A percentile compares a stretch with the other conserved stretches of the same genome.
Conservation (phyloP, 805 yeast genomes). For the Saturnispora halmiae region DNA sequence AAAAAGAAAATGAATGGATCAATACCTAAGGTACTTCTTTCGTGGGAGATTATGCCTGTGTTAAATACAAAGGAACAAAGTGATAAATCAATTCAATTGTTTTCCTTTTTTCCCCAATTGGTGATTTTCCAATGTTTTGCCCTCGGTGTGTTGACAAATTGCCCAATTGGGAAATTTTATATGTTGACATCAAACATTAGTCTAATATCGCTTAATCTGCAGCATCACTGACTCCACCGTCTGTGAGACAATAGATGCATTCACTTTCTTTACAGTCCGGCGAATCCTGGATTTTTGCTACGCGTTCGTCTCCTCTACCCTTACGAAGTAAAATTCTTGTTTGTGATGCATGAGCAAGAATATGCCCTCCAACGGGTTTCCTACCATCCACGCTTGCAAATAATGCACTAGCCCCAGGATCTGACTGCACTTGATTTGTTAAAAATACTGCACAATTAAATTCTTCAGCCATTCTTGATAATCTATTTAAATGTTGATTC, state of each 20-base stretch:
- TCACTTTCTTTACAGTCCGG: constrained; percentile 80
- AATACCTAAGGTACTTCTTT: neutral
- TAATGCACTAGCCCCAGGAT: constrained; percentile 72
- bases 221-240: constrained; percentile 24
- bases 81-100: constrained; percentile 10
- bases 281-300: constrained; percentile 69
- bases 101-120: constrained; percentile 8
- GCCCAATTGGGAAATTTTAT: constrained; percentile 6
- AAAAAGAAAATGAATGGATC: neutral
- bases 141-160: constrained; percentile 8
- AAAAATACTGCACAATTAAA: constrained; percentile 69
- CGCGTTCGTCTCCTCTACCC: constrained; percentile 74
- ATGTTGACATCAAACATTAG: constrained; percentile 4
- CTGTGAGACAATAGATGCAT: constrained; percentile 63
- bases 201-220: constrained; percentile 29
- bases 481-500: constrained; percentile 44
- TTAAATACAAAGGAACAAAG: constrained; percentile 4
- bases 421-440: constrained; percentile 74
- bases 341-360: constrained; percentile 73
- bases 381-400: constrained; percentile 79
- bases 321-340: constrained; percentile 63
- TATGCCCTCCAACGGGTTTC: constrained; percentile 80
- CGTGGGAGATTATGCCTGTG: neutral
- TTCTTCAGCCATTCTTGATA: constrained; percentile 62
- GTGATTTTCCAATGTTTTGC: constrained; percentile 5